Base-by-base conservation (phyloP, 1,284 basidiomycete genomes). In the Melanopsichium pennsylvanicum region DNA sequence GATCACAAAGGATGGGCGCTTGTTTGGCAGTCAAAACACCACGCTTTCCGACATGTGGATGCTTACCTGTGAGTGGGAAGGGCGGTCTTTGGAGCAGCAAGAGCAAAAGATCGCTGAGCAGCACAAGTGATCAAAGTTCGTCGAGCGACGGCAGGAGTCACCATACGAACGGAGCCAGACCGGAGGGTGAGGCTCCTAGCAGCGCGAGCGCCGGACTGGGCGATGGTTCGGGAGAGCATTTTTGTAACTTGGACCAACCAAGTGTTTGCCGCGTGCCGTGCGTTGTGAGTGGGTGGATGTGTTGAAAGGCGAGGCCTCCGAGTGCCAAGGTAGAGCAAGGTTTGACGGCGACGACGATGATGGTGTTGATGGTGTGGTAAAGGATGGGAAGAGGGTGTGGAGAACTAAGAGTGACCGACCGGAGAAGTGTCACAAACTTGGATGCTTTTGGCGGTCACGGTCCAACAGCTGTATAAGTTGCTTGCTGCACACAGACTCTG, bases 61-160 rank as follows among this genome's bases (percentile, higher is more conserved):
- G 25, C 55, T 48, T 63, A 63, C 60, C 60, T 66, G 34, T 66
- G 62, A 29, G 51, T 46, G 34, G 51, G n/a, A 25, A 59, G 46
- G 15, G 52, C 25, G 37, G 50, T 41, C 39, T 50, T 55, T 21
- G 56, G 60, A n/a, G 60, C 49, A 36, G 48, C 60, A 18, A 63
- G 22, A 12, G 36, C 49, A 35, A 63, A 48, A 5, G 46, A 19
- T 45, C 32, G 56, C 26, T 57, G 52, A 18, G 64, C 50, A 27
- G 64, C 37, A 18, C 37, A 57, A 19, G 67, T 64, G 56, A 63
- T 42, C 31, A 70, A 56, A n/a, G 56, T 45, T 40, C 67, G 42
- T 36, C 67, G 67, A 23, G 67, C 60, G 41, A 70, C 60, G 35
- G 56, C 56, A 7, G 66, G 60, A 3, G 59, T 62, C 32, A 58